phyloP scores from a whole-genome alignment of 2,329 filamentous ascomycete genomes.

The Venturia effusa region DNA sequence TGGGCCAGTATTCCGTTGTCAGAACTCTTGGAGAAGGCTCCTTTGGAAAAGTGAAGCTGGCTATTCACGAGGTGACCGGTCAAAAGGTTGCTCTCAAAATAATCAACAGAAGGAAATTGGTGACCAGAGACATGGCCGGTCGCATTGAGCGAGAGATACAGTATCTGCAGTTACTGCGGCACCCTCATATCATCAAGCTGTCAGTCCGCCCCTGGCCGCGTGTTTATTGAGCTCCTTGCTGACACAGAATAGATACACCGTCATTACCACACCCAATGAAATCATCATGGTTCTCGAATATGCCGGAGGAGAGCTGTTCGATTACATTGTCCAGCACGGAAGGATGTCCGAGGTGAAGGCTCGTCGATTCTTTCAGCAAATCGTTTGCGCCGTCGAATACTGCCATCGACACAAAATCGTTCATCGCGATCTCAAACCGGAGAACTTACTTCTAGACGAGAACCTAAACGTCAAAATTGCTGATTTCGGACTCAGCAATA shows the following conservation, averaged over 20 bases:
- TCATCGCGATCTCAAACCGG: slow-evolving; percentile 92
- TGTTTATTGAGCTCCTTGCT: not conserved
- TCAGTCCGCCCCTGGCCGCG: slow-evolving; percentile 36
- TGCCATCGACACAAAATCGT: slow-evolving; percentile 99
- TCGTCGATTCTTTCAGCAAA: slow-evolving; percentile 98
- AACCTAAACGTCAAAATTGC: slow-evolving; percentile 98
- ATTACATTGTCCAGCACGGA: slow-evolving; percentile 93
- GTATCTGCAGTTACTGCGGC: slow-evolving; percentile 87
- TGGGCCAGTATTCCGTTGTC: slow-evolving; percentile 85
- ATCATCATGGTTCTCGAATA: slow-evolving; percentile 99
- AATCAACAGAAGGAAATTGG: slow-evolving; percentile 89
- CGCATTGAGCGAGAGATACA: slow-evolving; percentile 96
- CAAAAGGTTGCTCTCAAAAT: slow-evolving; percentile 98
- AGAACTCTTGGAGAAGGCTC: slow-evolving; percentile 91
- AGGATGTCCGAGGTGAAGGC: slow-evolving; percentile 84
- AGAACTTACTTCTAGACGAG: slow-evolving; percentile 90
- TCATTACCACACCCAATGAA: slow-evolving; percentile 87
- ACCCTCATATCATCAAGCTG: slow-evolving; percentile 99
- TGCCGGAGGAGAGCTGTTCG: slow-evolving; percentile 86
- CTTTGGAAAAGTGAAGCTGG: slow-evolving; percentile 97
- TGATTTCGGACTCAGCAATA: slow-evolving; percentile 96
- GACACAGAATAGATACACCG: slow-evolving; percentile 58
- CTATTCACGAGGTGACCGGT: slow-evolving; percentile 80
- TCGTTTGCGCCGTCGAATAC: slow-evolving; percentile 97
- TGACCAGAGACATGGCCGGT: slow-evolving; percentile 95